Percentiles rank a stretch among this genome's conserved stretches.
Evolutionary conservation across 257 asterid genomes (phyloP).

Genomic region (Forsythia suspensa): DNA sequence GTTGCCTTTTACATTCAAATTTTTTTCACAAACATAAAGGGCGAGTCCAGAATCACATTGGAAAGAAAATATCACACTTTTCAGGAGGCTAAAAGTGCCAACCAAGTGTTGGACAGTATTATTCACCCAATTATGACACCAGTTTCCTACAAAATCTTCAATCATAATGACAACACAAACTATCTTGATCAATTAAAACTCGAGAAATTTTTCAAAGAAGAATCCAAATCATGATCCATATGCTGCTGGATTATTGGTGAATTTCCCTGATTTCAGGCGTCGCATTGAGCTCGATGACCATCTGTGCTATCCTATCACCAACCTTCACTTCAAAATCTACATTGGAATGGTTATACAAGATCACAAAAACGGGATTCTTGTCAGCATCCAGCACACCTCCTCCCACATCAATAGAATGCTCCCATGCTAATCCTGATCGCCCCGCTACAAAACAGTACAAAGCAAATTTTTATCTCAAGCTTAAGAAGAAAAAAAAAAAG

Average conservation of each 20-base stretch:
- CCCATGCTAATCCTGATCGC: conserved; percentile 80
- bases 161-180: background rate
- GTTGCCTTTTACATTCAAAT: too few species aligned
- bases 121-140: background rate
- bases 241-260: background rate
- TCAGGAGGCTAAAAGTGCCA: too few species aligned
- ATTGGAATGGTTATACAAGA: conserved; percentile 53
- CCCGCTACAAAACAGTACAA: conserved; percentile 41
- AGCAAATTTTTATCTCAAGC: background rate
- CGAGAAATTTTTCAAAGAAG: background rate
- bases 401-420: conserved; percentile 79
- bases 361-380: conserved; percentile 59
- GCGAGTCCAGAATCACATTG: background rate
- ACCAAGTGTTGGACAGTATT: too few species aligned
- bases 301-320: conserved; percentile 46
- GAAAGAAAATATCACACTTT: too few species aligned
- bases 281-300: conserved; percentile 41
- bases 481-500: background rate
- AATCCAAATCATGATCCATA: background rate
- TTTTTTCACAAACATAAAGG: too few species aligned
- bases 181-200: background rate
- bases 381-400: conserved; percentile 96
- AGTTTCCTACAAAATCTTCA: background rate
- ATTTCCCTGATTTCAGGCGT: conserved; percentile 54
- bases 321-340: conserved; percentile 50